Percentiles rank a stretch among this genome's conserved stretches.
Conservation (phyloP, 192 early-diverging fungal genomes). For the Paraglomus brasilianum region DNA sequence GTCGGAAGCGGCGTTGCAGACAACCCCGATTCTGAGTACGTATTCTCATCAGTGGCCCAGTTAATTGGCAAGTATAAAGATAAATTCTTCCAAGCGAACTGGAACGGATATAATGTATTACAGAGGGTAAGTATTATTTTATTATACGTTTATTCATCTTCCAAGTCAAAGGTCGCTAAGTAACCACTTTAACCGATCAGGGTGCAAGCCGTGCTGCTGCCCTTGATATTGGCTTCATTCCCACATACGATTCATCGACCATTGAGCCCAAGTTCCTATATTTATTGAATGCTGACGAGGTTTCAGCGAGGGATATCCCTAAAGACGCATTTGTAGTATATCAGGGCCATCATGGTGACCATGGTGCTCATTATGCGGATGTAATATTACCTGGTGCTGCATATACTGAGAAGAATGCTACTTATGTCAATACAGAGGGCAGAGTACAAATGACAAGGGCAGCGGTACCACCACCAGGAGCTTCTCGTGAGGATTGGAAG, state of each 20-base stretch:
- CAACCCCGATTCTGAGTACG: conserved; percentile 67
- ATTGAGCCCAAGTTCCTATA: conserved; percentile 73
- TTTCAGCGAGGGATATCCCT: conserved; percentile 73
- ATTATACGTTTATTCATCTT: background rate
- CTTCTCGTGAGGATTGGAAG: conserved; percentile 98
- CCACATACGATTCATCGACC: conserved; percentile 42
- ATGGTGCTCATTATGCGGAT: conserved; percentile 91
- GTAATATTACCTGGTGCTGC: conserved; percentile 94
- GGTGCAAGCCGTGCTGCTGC: conserved; percentile 87
- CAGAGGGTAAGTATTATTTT: conserved; percentile 65
- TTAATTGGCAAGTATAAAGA: conserved; percentile 67
- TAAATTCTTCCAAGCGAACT: conserved; percentile 68
- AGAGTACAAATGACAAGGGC: conserved; percentile 91
- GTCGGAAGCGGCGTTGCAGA: conserved; percentile 82
- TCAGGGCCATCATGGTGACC: conserved; percentile 99
- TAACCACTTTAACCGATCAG: conserved; percentile 34
- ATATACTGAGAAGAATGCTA: conserved; percentile 95
- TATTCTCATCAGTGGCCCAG: conserved; percentile 74
- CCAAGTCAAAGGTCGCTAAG: background rate
- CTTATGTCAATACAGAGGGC: conserved; percentile 97
- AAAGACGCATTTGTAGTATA: conserved; percentile 95
- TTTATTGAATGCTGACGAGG: conserved; percentile 90
- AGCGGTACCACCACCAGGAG: conserved; percentile 84
- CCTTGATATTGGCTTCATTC: conserved; percentile 85
- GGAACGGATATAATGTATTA: conserved; percentile 91